A percentile compares a stretch with the other conserved stretches of the same genome.
Conservation (phyloP, 164 flowering plant species). For the Akebia trifoliata region DNA sequence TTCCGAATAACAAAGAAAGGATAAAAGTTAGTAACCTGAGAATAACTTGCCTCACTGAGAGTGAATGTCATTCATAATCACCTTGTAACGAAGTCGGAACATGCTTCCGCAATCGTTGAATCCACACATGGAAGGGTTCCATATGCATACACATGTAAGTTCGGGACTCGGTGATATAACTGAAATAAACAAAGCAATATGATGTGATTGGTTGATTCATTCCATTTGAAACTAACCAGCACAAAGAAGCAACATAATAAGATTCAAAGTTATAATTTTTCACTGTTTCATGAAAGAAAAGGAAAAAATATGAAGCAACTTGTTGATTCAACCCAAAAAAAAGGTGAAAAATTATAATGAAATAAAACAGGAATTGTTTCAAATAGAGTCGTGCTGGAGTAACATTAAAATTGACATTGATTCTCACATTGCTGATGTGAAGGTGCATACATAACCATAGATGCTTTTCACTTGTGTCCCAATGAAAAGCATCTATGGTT, state of each 20-base stretch:
- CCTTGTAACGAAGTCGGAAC: constrained; percentile 80
- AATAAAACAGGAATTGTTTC: no score
- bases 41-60: neutral
- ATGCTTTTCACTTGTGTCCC: no score
- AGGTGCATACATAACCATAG: no score
- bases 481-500: no score
- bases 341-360: no score
- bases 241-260: neutral
- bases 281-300: no score
- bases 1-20: neutral
- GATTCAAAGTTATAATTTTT: no score
- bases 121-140: constrained; percentile 87
- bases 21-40: neutral
- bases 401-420: no score
- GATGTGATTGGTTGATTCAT: neutral
- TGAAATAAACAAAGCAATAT: constrained; percentile 23
- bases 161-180: constrained; percentile 49
- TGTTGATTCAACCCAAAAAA: no score
- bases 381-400: no score
- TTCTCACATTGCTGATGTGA: no score
- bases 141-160: constrained; percentile 68
- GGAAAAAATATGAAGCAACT: no score
- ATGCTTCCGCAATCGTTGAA: constrained; percentile 57
- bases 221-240: neutral
- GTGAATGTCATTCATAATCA: constrained; percentile 18